Evolutionary conservation across 2,329 filamentous ascomycete species (phyloP), one percentile per base, ranked within the genome.

Genomic region (Parasarocladium wereldwijsianum): DNA sequence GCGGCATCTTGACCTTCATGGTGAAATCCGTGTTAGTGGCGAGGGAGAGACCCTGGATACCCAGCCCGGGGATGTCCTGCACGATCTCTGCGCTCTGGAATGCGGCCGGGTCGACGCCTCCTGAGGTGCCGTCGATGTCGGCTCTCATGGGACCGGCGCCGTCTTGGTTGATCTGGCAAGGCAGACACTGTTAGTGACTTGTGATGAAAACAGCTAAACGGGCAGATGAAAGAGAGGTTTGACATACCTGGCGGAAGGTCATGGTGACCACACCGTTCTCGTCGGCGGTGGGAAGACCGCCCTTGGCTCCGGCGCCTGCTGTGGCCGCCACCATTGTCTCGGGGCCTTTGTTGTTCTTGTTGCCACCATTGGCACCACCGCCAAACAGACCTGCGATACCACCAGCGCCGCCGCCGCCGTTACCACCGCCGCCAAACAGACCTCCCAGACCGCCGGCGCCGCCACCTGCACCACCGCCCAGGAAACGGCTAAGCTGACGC

Each of bases 151-250:
- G 72, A 2, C 74, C 75, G 1, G 73, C 75, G 14, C 74, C 74
- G 41, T 79, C 74, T 50, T 78, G 73, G 62, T 79, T 79, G 55
- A 79, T 68, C 56, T 79, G 69, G n/a, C n/a, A n/a, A n/a, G 9
- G 14, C 10, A 24, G 11, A 15, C 4, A 10, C 14, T 32, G 24
- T 22, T 20, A 29, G 26, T 21, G 17, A 26, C 13, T 14, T 17
- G 6, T 4, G 16, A 17, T 11, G 13, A 17, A 28, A n/a, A n/a
- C n/a, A n/a, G n/a, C n/a, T n/a, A n/a, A n/a, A n/a, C n/a, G n/a
- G n/a, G n/a, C n/a, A n/a, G n/a, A n/a, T 14, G 17, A 5, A 13
- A 22, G n/a, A 14, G 21, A 5, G 17, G 19, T 17, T 6, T 8
- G 12, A 34, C 41, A 23, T 36, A 48, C 50, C 46, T 53, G 50